phyloP scores from a whole-genome alignment of 352 stramenopile species.

The Phytopythium chamaehyphon region DNA sequence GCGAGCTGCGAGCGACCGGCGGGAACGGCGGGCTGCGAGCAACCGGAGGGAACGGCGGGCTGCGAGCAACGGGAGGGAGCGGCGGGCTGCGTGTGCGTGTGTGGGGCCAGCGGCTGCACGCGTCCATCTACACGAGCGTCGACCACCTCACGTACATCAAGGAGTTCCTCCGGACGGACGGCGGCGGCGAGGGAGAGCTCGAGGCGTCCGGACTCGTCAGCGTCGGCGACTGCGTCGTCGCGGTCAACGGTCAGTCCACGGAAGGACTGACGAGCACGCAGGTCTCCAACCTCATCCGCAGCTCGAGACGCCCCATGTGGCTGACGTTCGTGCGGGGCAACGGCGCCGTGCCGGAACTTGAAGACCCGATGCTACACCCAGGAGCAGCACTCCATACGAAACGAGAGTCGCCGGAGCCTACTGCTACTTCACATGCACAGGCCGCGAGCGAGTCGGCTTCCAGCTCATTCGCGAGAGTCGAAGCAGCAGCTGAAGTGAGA shows the following conservation, averaged over 20 bases:
- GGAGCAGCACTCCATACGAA: constrained; percentile 3
- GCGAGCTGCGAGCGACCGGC: too few relatives aligned
- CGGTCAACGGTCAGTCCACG: constrained; percentile 30
- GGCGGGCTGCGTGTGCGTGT: constrained; percentile 31
- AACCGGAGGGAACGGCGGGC: constrained; percentile 7
- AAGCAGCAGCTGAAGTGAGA: constrained; percentile 4
- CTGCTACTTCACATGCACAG: not conserved
- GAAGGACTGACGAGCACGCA: constrained; percentile 30
- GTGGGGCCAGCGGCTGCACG: constrained; percentile 60
- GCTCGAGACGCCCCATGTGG: constrained; percentile 31
- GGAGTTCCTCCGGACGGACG: constrained; percentile 41
- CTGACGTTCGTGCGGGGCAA: constrained; percentile 27
- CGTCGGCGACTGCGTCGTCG: constrained; percentile 49
- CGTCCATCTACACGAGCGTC: constrained; percentile 55
- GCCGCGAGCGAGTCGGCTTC: not conserved
- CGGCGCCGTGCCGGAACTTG: not conserved
- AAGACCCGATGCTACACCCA: too few relatives aligned
- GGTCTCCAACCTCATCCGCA: constrained; percentile 52
- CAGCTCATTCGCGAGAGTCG: not conserved
- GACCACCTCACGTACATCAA: constrained; percentile 44
- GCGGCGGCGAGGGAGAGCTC: constrained; percentile 53
- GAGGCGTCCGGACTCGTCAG: constrained; percentile 47
- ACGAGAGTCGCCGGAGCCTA: not conserved
- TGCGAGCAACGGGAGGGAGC: constrained; percentile 7
- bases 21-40: constrained; percentile 9